Percentiles rank a stretch among this genome's conserved stretches.
Conservation (phyloP, 176 grass and related monocot genomes). For the sorghum (Sorghum bicolor) region DNA sequence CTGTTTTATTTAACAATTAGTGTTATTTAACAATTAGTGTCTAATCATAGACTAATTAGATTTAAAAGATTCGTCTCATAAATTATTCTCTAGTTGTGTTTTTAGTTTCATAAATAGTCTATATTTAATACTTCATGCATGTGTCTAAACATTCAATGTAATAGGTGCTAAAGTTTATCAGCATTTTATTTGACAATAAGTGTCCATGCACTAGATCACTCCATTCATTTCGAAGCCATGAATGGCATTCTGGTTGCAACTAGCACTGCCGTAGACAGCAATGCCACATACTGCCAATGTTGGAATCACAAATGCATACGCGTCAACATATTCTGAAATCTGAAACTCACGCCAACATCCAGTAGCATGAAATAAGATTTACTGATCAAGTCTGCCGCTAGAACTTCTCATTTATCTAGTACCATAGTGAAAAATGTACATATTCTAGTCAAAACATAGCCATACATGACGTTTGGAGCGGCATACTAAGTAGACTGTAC, state of each 20-base stretch:
- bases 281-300: not conserved
- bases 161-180: too few species aligned
- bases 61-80: too few species aligned
- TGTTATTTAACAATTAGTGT: too few species aligned
- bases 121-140: too few species aligned
- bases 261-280: not conserved
- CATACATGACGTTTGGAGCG: not conserved
- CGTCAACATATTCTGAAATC: not conserved
- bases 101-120: too few species aligned
- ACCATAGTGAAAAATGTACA: constrained; percentile 14
- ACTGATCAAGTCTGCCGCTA: not conserved
- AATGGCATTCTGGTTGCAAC: not conserved
- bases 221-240: not conserved
- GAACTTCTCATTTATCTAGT: constrained; percentile 18
- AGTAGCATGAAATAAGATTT: not conserved
- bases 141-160: too few species aligned
- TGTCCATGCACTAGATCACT: too few species aligned
- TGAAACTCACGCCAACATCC: not conserved
- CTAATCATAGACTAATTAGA: too few species aligned
- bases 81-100: too few species aligned
- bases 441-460: not conserved
- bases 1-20: too few species aligned
- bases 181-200: too few species aligned
- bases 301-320: not conserved
- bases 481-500: constrained; percentile 21